Evolutionary conservation across 768 basidiomycete genomes (phyloP).

Genomic region (Hericium erinaceus): DNA sequence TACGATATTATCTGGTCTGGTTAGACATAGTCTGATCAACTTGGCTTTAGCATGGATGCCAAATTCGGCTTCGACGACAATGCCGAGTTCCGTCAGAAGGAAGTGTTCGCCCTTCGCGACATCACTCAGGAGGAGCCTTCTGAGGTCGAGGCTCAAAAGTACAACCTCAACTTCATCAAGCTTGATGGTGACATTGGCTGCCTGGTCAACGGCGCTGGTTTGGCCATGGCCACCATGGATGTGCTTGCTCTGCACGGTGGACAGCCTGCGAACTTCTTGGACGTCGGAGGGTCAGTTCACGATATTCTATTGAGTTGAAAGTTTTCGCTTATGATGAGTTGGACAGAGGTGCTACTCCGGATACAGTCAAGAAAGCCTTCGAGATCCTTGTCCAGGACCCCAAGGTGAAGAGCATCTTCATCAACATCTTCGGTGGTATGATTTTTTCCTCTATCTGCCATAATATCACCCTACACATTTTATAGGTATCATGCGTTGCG

Average conservation of each 20-base stretch:
- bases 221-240: conserved; percentile 99
- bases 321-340: conserved; percentile 1
- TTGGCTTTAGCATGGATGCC: conserved; percentile 88
- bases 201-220: conserved; percentile 95
- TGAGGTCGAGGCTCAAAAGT: conserved; percentile 96
- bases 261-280: conserved; percentile 96
- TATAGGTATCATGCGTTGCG: conserved; percentile 94
- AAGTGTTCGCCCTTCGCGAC: conserved; percentile 84
- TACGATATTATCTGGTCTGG: conserved; percentile 26
- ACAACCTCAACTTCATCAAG: conserved; percentile 97
- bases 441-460: neutral
- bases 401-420: conserved; percentile 96
- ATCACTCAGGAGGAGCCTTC: conserved; percentile 93
- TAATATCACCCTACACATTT: neutral
- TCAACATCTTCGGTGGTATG: conserved; percentile 91
- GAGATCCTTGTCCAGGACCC: conserved; percentile 86
- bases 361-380: conserved; percentile 99
- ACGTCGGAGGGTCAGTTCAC: conserved; percentile 78
- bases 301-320: neutral
- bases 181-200: conserved; percentile 96
- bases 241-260: conserved; percentile 95
- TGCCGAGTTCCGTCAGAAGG: conserved; percentile 93
- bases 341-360: conserved; percentile 88
- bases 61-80: conserved; percentile 99
- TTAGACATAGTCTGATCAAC: neutral